These are phyloP conservation scores for Aspergillus niger DNA, from an alignment of 2,329 filamentous ascomycete species.

Conservation along the genomic window DNA sequence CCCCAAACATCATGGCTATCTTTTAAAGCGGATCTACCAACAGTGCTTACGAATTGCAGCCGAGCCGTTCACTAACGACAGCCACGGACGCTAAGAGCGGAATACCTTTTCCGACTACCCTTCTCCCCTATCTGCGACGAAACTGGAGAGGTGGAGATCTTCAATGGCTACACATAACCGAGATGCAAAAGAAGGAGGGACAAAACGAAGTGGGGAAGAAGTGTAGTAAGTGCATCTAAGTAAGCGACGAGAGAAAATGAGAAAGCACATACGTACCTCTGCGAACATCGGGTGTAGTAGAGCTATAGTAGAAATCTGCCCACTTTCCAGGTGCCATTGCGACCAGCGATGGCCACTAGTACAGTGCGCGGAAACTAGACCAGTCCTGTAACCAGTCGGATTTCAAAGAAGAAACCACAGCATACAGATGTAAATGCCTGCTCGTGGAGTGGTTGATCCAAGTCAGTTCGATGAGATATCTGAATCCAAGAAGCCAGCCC, in stretches of 20 bases:
- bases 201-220: too few relatives aligned
- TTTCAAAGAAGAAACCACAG: background rate
- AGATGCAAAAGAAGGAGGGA: too few relatives aligned
- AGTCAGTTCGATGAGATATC: too few relatives aligned
- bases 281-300: background rate
- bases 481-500: too few relatives aligned
- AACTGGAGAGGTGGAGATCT: too few relatives aligned
- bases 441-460: too few relatives aligned
- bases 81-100: background rate
- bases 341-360: background rate
- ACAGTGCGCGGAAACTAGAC: background rate
- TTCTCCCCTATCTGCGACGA: background rate
- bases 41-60: background rate
- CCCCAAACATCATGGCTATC: constrained; percentile 49
- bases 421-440: background rate
- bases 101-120: background rate
- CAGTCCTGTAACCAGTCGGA: background rate
- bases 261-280: too few relatives aligned
- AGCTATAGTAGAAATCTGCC: background rate
- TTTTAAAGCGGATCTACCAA: constrained; percentile 34
- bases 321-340: background rate
- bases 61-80: background rate
- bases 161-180: too few relatives aligned
- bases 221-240: too few relatives aligned
- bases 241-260: too few relatives aligned